Conservation (phyloP, 352 stramenopile genomes). For the Paralagenidium karlingii region DNA sequence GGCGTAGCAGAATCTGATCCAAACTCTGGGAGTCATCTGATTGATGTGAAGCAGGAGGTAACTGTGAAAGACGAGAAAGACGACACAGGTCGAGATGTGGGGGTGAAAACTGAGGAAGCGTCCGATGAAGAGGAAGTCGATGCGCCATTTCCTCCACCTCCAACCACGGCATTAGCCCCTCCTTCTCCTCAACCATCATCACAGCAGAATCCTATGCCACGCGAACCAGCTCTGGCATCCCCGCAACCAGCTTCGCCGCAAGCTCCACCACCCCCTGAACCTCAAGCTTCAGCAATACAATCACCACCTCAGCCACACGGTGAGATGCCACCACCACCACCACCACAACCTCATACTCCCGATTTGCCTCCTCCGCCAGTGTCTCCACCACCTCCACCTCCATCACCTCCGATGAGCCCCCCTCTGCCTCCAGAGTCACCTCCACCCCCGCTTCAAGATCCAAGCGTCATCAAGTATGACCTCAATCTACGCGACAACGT, state of each 20-base stretch:
- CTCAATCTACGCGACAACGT: neutral
- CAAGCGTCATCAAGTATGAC: neutral
- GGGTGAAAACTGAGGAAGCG: too few species aligned
- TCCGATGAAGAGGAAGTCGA: slow-evolving; percentile 14
- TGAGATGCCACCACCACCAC: slow-evolving; percentile 21
- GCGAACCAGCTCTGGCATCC: too few species aligned
- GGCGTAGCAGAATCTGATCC: too few species aligned
- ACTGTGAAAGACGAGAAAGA: too few species aligned
- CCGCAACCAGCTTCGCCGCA: too few species aligned
- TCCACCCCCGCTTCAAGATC: neutral
- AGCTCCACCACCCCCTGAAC: slow-evolving; percentile 28
- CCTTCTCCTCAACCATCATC: slow-evolving; percentile 23
- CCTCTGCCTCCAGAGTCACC: neutral
- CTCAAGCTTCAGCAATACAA: too few species aligned
- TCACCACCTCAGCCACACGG: too few species aligned
- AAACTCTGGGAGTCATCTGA: too few species aligned
- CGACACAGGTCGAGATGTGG: too few species aligned
- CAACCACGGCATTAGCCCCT: slow-evolving; percentile 2
- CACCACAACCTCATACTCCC: slow-evolving; percentile 7
- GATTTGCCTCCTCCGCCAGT: slow-evolving; percentile 18
- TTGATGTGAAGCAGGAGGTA: too few species aligned
- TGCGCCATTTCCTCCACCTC: slow-evolving; percentile 12
- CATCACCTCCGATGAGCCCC: slow-evolving; percentile 7
- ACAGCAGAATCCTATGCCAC: too few species aligned
- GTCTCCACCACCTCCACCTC: slow-evolving; percentile 14